Percentiles rank a stretch among this genome's conserved stretches.
These are phyloP conservation scores for Stephania cephalantha DNA, from an alignment of 164 flowering plant genomes.

Conservation along the genomic window DNA sequence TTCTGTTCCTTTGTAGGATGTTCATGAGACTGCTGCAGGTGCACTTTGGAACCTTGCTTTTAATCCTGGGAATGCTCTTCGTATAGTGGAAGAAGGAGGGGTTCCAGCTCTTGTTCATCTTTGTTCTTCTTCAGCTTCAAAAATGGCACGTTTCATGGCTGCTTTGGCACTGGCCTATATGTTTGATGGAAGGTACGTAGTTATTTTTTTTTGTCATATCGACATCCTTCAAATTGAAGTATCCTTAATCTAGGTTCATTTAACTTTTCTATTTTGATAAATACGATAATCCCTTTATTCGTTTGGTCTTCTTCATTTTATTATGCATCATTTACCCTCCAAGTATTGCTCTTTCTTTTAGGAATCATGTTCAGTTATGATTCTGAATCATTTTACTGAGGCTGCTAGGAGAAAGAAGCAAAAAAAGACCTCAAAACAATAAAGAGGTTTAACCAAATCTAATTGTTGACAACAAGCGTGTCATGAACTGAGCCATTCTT, in stretches of 20 bases:
- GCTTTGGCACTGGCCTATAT: slow-evolving; percentile 92
- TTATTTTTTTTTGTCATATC: neutral
- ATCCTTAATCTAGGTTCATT: neutral
- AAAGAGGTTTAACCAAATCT: too few relatives aligned
- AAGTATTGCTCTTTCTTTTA: too few relatives aligned
- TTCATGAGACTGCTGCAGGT: slow-evolving; percentile 98
- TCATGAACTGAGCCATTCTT: too few relatives aligned
- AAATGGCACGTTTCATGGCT: slow-evolving; percentile 99
- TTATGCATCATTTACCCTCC: neutral
- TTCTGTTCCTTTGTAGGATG: slow-evolving; percentile 50
- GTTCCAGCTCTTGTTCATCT: slow-evolving; percentile 84
- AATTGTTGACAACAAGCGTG: too few relatives aligned
- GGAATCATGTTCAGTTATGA: neutral
- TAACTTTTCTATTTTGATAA: neutral
- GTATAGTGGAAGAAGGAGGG: slow-evolving; percentile 95
- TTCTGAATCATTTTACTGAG: too few relatives aligned
- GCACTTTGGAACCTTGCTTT: slow-evolving; percentile 99
- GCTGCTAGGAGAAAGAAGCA: too few relatives aligned
- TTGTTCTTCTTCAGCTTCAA: slow-evolving; percentile 80
- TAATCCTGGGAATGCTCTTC: slow-evolving; percentile 91
- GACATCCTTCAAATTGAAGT: neutral
- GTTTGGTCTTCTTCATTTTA: neutral
- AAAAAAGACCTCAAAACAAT: too few relatives aligned
- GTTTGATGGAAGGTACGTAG: slow-evolving; percentile 89
- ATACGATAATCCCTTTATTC: neutral